These are phyloP conservation scores for Lolium perenne DNA, from an alignment of 176 grass and related monocot species.

Conservation along the genomic window DNA sequence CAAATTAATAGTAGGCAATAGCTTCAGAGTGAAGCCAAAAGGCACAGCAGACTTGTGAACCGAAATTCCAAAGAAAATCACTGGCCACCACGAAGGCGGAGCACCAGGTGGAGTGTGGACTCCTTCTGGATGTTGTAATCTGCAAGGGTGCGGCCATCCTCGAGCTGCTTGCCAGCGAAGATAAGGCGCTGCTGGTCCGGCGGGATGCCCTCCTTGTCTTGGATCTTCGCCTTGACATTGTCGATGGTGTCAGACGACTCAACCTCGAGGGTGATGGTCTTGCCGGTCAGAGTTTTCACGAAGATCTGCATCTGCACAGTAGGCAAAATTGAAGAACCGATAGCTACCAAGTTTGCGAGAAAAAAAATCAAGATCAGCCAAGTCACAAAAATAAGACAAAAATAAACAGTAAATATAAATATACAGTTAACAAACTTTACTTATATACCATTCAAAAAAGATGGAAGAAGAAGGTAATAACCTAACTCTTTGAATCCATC, in stretches of 20 bases:
- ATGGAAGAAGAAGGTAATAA: too few relatives aligned
- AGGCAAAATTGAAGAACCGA: background rate
- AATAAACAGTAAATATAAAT: too few relatives aligned
- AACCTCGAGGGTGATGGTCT: background rate
- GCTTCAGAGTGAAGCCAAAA: too few relatives aligned
- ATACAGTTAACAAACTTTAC: too few relatives aligned
- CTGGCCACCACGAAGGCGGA: slow-evolving; percentile 63
- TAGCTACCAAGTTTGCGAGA: background rate
- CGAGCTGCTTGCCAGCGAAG: slow-evolving; percentile 81
- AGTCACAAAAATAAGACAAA: background rate
- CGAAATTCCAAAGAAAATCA: background rate
- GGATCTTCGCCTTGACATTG: slow-evolving; percentile 98
- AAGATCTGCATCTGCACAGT: slow-evolving; percentile 6
- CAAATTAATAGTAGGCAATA: too few relatives aligned
- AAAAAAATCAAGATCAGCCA: background rate
- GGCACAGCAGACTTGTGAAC: too few relatives aligned
- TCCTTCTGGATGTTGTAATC: slow-evolving; percentile 98
- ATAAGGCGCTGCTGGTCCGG: slow-evolving; percentile 89
- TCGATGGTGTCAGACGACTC: slow-evolving; percentile 69
- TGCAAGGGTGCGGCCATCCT: slow-evolving; percentile 72
- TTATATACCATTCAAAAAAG: too few relatives aligned
- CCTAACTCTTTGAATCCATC: too few relatives aligned
- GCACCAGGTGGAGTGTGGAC: slow-evolving; percentile 75
- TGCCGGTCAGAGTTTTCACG: background rate
- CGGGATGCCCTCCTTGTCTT: slow-evolving; percentile 94